Evolutionary conservation across 2,329 filamentous ascomycete genomes (phyloP), one percentile per base, ranked within the genome.

Genomic region (Botryotinia narcissicola): DNA sequence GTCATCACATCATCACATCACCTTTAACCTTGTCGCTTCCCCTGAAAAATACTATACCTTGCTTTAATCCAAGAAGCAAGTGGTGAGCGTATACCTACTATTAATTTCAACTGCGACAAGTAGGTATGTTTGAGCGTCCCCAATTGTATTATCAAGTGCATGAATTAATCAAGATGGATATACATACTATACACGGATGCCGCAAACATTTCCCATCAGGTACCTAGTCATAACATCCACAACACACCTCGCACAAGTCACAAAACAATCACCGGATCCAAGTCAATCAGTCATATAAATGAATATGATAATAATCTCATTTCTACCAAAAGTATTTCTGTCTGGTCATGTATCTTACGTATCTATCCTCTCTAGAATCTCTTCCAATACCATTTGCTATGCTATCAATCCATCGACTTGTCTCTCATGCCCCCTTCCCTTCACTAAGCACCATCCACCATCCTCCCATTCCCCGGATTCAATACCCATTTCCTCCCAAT

Each of bases 251-350:
- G 6, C 8, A 40, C 20, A 42, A n/a, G 25, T 62, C 35, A 62
- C 35, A 48, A n/a, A 51, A 9, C 22, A 51, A 32, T 29, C n/a
- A 59, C 48, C 14, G 4, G 12, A 51, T n/a, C 5, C 12, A 51
- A 62, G 35, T n/a, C 2, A 29, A 37, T 37, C 22, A 67, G n/a
- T 18, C 51, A 37, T 20, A 9, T n/a, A 67, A 40, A 54, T 68
- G 16, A 42, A 68, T n/a, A 68, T 68, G 46, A 40, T 54, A 68
- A 57, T 54, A 54, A 29, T 68, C 35, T 40, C 32, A 67, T 54
- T 67, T 51, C 48, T 67, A 37, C 54, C 64, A 37, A n/a, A 40
- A 51, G 46, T 67, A 54, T 67, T 67, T 54, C 64, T 54, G 22
- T 54, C 32, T 51, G 14, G 5, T 57, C 51, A 29, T n/a, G 32